Evolutionary conservation across 75 land plant genomes (phyloP).

Genomic region (Picea glauca): DNA sequence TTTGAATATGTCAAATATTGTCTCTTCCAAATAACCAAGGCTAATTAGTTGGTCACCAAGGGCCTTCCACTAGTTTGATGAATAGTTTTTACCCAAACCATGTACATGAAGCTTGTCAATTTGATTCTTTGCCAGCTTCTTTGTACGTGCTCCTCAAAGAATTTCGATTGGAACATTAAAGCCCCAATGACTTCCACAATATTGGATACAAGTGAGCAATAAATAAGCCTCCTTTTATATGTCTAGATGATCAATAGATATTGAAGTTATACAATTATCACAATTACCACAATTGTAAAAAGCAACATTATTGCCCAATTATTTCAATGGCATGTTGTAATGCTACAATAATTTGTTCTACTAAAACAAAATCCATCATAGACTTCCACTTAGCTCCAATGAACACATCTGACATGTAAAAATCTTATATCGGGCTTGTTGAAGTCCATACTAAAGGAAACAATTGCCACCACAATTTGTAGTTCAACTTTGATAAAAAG

Average conservation of each 20-base stretch:
- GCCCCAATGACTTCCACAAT: conserved; percentile 72
- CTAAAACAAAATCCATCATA: conserved; percentile 55
- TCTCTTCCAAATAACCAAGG: no score
- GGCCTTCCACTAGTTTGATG: background rate
- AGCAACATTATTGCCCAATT: conserved; percentile 61
- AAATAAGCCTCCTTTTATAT: conserved; percentile 43
- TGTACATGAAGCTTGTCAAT: conserved; percentile 66
- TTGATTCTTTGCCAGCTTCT: conserved; percentile 52
- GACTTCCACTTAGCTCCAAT: conserved; percentile 49
- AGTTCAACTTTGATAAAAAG: conserved; percentile 65
- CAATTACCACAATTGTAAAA: conserved; percentile 68
- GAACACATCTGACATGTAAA: conserved; percentile 49
- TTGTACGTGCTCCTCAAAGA: conserved; percentile 73
- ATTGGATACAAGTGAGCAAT: conserved; percentile 55
- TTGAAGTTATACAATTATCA: conserved; percentile 60
- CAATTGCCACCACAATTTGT: conserved; percentile 80
- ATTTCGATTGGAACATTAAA: conserved; percentile 74
- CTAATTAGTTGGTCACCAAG: no score
- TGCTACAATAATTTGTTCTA: conserved; percentile 64
- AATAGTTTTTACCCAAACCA: conserved; percentile 62
- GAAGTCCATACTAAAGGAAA: conserved; percentile 95
- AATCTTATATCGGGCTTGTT: conserved; percentile 89
- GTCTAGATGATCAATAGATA: conserved; percentile 30
- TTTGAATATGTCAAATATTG: no score
- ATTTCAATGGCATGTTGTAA: conserved; percentile 28